Conservation (phyloP, 768 basidiomycete species). For the Tubosaeta sp. region DNA sequence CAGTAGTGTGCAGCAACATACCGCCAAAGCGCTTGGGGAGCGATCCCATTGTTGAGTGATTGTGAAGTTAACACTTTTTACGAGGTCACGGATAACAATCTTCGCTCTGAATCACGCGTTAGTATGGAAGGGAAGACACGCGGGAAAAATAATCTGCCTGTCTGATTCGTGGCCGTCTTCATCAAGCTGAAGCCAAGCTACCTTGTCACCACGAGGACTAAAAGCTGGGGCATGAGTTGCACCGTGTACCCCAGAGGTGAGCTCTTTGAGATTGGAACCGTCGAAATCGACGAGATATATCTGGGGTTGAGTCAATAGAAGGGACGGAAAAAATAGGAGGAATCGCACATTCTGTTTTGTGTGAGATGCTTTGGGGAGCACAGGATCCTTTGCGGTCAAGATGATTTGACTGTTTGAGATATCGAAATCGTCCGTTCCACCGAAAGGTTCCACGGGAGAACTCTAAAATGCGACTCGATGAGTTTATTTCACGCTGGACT, state of each 20-base stretch:
- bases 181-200: slow-evolving; percentile 85
- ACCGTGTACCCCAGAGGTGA: slow-evolving; percentile 83
- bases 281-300: slow-evolving; percentile 65
- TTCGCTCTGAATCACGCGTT: slow-evolving; percentile 47
- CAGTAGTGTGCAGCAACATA: slow-evolving; percentile 1
- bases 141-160: slow-evolving; percentile 38
- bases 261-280: slow-evolving; percentile 51
- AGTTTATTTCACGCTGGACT: not conserved
- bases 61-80: slow-evolving; percentile 60
- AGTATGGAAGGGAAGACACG: not conserved
- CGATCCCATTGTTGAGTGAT: slow-evolving; percentile 85
- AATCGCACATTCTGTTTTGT: slow-evolving; percentile 76
- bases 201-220: slow-evolving; percentile 60
- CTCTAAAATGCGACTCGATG: slow-evolving; percentile 36
- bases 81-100: slow-evolving; percentile 75
- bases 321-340: not conserved
- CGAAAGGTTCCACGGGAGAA: slow-evolving; percentile 81
- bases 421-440: slow-evolving; percentile 79
- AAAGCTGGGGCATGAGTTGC: slow-evolving; percentile 75
- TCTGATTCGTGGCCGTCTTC: slow-evolving; percentile 90
- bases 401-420: slow-evolving; percentile 65
- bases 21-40: slow-evolving; percentile 41
- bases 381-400: slow-evolving; percentile 83
- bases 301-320: slow-evolving; percentile 32
- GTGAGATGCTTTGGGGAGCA: slow-evolving; percentile 73